A percentile compares a stretch with the other conserved stretches of the same genome.
Evolutionary conservation across 352 stramenopile genomes (phyloP).

Genomic region (Phytophthora melonis): DNA sequence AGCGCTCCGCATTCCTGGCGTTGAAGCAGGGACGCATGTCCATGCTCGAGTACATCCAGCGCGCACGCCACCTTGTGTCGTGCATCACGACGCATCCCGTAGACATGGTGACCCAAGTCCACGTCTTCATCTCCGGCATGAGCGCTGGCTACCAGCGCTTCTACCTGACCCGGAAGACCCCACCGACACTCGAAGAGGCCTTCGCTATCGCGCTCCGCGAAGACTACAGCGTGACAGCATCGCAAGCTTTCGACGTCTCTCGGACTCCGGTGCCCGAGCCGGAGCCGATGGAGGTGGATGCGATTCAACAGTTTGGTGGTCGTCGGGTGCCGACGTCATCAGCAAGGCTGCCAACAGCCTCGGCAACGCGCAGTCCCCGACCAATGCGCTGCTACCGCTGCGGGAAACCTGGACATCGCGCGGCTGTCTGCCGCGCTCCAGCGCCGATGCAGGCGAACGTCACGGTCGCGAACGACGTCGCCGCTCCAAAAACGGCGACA

Average conservation of each 20-base stretch:
- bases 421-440: constrained; percentile 22
- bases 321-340: neutral
- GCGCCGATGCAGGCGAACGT: constrained; percentile 5
- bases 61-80: constrained; percentile 27
- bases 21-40: constrained; percentile 25
- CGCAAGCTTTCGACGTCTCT: constrained; percentile 9
- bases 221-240: constrained; percentile 25
- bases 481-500: constrained; percentile 12
- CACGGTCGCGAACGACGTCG: neutral
- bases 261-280: neutral
- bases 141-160: constrained; percentile 29
- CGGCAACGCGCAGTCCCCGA: neutral
- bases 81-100: constrained; percentile 6
- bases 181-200: constrained; percentile 16
- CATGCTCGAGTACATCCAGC: constrained; percentile 34
- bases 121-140: constrained; percentile 32
- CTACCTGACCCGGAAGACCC: constrained; percentile 24
- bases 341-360: neutral
- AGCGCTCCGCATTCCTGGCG: constrained; percentile 15
- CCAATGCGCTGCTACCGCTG: constrained; percentile 20
- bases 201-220: constrained; percentile 22
- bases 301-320: constrained; percentile 5
- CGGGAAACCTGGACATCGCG: constrained; percentile 8
- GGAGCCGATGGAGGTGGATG: constrained; percentile 27
- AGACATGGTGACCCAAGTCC: constrained; percentile 33